Percentiles rank a stretch among this genome's conserved stretches.
phyloP scores from a whole-genome alignment of 768 basidiomycete genomes.

The Suillus discolor region DNA sequence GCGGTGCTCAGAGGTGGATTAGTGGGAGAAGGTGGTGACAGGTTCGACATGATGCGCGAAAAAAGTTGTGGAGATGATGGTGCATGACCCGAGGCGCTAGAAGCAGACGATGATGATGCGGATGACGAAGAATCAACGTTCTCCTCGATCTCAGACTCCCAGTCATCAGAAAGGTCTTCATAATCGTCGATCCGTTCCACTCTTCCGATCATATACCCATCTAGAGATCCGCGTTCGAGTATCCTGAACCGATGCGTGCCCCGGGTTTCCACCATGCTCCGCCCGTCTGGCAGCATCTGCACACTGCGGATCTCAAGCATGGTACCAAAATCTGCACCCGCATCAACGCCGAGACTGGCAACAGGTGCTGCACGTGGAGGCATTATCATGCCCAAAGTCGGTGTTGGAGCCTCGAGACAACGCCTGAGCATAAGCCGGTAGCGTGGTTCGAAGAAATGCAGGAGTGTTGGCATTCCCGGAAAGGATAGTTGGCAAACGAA shows the following conservation, averaged over 20 bases:
- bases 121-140: conserved; percentile 18
- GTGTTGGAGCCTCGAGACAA: conserved; percentile 76
- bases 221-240: conserved; percentile 78
- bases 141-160: conserved; percentile 22
- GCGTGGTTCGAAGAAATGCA: conserved; percentile 94
- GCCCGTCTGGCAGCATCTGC: conserved; percentile 86
- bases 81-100: conserved; percentile 5
- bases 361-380: conserved; percentile 47
- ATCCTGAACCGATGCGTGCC: conserved; percentile 80
- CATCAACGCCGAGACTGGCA: conserved; percentile 19
- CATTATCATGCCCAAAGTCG: conserved; percentile 95
- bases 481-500: conserved; percentile 90
- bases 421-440: conserved; percentile 97
- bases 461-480: conserved; percentile 84
- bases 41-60: conserved; percentile 18
- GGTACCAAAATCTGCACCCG: conserved; percentile 72
- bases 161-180: conserved; percentile 36
- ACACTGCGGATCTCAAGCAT: conserved; percentile 90
- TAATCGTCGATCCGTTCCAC: conserved; percentile 60
- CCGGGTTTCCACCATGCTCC: conserved; percentile 81
- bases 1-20: conserved; percentile 22
- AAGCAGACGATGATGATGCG: conserved; percentile 14
- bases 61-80: conserved; percentile 18
- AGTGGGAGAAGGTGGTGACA: conserved; percentile 16
- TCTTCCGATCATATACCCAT: conserved; percentile 88